Conservation (phyloP, 495 filamentous ascomycete genomes). For the Oidiodendron maius region DNA sequence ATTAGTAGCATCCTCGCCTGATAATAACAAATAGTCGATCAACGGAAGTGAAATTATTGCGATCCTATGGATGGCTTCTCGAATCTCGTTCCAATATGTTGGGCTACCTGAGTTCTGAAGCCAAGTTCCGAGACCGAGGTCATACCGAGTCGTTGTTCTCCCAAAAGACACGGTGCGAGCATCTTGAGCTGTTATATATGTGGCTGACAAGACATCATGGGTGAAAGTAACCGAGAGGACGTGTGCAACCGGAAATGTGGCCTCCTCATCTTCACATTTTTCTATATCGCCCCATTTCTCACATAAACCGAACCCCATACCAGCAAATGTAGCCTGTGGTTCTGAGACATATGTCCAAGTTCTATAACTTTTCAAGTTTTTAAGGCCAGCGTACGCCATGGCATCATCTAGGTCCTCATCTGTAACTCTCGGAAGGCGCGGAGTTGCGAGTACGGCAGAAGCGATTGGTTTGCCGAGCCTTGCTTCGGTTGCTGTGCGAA, state of each 20-base stretch:
- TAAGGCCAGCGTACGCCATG: neutral
- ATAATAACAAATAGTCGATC: neutral
- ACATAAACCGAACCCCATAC: neutral
- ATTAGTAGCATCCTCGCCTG: neutral
- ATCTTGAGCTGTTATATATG: too few relatives aligned
- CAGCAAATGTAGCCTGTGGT: neutral
- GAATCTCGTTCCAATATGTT: constrained; percentile 1
- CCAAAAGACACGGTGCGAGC: neutral
- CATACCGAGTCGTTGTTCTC: neutral
- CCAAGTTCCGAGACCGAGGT: neutral
- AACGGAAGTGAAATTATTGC: neutral
- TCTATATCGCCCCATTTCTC: neutral
- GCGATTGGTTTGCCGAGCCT: neutral
- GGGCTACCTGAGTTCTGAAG: neutral
- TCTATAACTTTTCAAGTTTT: neutral
- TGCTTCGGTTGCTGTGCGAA: neutral
- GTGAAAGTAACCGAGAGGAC: neutral
- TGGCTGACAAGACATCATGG: neutral
- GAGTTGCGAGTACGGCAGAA: neutral
- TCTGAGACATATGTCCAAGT: neutral
- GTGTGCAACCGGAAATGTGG: neutral
- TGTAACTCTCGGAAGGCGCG: neutral
- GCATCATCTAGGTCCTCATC: neutral
- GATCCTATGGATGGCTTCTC: neutral
- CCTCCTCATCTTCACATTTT: neutral